These are phyloP conservation scores for Haplographium delicatum DNA, from an alignment of 495 filamentous ascomycete species.

Conservation along the genomic window DNA sequence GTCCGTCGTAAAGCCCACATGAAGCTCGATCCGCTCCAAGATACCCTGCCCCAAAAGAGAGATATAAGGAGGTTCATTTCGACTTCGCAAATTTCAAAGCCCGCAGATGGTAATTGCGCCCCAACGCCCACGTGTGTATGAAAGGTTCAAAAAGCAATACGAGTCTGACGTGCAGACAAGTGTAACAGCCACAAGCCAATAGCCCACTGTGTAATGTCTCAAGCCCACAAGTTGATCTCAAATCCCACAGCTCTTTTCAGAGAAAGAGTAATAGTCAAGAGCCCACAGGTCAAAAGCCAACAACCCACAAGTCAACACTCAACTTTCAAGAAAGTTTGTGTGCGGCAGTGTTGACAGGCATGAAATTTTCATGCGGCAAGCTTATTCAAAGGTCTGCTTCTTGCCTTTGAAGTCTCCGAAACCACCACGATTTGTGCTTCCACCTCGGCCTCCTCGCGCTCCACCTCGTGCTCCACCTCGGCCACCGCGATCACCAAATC, in stretches of 20 bases:
- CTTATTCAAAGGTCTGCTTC: slow-evolving; percentile 79
- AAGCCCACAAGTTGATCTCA: slow-evolving; percentile 29
- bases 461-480: slow-evolving; percentile 35
- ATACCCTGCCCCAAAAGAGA: slow-evolving; percentile 23
- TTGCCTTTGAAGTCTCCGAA: slow-evolving; percentile 86
- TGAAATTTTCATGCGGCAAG: slow-evolving; percentile 11
- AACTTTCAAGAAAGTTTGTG: slow-evolving; percentile 10
- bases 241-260: slow-evolving; percentile 28
- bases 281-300: slow-evolving; percentile 30
- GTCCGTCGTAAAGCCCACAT: slow-evolving; percentile 24
- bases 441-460: slow-evolving; percentile 42
- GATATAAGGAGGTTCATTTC: slow-evolving; percentile 40
- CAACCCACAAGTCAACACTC: slow-evolving; percentile 22
- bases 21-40: slow-evolving; percentile 40
- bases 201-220: slow-evolving; percentile 20
- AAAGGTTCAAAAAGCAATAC: slow-evolving; percentile 23
- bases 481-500: slow-evolving; percentile 53
- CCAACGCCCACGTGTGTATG: slow-evolving; percentile 39
- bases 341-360: slow-evolving; percentile 25
- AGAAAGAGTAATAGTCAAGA: slow-evolving; percentile 29
- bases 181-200: slow-evolving; percentile 30
- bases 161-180: slow-evolving; percentile 13
- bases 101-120: slow-evolving; percentile 41
- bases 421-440: slow-evolving; percentile 63
- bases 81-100: slow-evolving; percentile 41